Evolutionary conservation across 768 basidiomycete species (phyloP).

Genomic region (Cyathus striatus): DNA sequence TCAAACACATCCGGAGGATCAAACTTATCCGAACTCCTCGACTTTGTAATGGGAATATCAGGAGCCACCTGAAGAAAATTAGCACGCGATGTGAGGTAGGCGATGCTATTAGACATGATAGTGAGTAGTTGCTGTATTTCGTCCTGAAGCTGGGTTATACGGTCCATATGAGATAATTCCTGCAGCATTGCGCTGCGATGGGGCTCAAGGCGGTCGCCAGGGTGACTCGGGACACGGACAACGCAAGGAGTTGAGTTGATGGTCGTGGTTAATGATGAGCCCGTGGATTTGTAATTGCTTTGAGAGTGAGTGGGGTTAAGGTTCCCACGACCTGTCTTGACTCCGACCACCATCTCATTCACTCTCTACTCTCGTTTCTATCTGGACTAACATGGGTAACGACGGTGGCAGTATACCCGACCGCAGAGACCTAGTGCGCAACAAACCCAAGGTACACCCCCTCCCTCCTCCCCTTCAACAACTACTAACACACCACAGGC

Average conservation of each 20-base stretch:
- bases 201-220: slow-evolving; percentile 11
- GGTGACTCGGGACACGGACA: no score
- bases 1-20: slow-evolving; percentile 74
- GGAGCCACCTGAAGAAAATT: slow-evolving; percentile 75
- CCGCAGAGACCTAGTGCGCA: slow-evolving; percentile 72
- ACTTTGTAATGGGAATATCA: slow-evolving; percentile 82
- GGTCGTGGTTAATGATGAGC: no score
- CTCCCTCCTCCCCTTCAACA: background rate
- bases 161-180: slow-evolving; percentile 92
- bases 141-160: slow-evolving; percentile 93
- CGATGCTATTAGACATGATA: slow-evolving; percentile 82
- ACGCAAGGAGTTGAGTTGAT: no score
- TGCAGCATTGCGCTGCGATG: slow-evolving; percentile 78
- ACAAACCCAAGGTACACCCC: slow-evolving; percentile 56
- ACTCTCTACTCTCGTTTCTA: no score
- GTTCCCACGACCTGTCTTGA: background rate
- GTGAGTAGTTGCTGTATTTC: slow-evolving; percentile 87
- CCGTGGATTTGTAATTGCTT: no score
- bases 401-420: slow-evolving; percentile 88
- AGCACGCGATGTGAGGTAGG: slow-evolving; percentile 72
- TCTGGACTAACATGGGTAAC: slow-evolving; percentile 60
- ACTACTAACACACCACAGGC: slow-evolving; percentile 33
- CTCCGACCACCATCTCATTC: background rate
- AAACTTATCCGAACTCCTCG: slow-evolving; percentile 64
- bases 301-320: no score